A percentile compares a stretch with the other conserved stretches of the same genome.
phyloP scores from a whole-genome alignment of 2,329 filamentous ascomycete genomes.

The Ceratocystis albifundus region DNA sequence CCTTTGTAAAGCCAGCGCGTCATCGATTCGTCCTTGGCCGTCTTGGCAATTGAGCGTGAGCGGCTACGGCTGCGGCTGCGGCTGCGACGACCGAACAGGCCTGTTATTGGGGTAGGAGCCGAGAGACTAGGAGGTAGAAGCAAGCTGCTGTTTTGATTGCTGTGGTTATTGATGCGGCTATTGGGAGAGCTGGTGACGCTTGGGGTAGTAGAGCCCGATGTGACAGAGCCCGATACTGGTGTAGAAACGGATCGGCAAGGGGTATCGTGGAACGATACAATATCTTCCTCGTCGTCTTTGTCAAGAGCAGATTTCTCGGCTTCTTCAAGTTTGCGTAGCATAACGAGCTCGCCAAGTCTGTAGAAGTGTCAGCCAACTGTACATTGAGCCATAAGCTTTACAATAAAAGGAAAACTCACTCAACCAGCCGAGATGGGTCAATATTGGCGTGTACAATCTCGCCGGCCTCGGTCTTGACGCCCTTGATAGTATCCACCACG shows the following conservation, averaged over 20 bases:
- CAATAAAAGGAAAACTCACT: conserved; percentile 38
- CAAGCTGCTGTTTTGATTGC: neutral
- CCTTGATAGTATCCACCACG: conserved; percentile 65
- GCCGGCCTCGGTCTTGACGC: conserved; percentile 70
- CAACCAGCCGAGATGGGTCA: conserved; percentile 63
- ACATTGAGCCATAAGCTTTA: too few species aligned
- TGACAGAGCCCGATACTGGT: neutral
- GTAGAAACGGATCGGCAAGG: neutral
- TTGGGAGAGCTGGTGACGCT: neutral
- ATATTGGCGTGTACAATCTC: conserved; percentile 74
- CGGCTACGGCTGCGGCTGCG: conserved; percentile 22
- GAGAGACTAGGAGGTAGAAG: neutral
- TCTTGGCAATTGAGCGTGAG: conserved; percentile 27
- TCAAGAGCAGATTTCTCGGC: conserved; percentile 13
- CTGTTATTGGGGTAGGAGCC: neutral
- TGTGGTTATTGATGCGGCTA: too few species aligned
- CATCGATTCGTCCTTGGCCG: conserved; percentile 40
- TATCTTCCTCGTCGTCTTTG: conserved; percentile 12
- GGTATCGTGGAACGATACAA: conserved; percentile 7
- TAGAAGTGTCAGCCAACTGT: neutral
- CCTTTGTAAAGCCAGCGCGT: conserved; percentile 47
- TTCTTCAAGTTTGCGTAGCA: conserved; percentile 36
- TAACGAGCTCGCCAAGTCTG: conserved; percentile 65
- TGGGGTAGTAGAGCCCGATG: neutral
- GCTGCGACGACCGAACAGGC: conserved; percentile 24